Evolutionary conservation across 768 basidiomycete genomes (phyloP).

Genomic region (Panellus pusillus): DNA sequence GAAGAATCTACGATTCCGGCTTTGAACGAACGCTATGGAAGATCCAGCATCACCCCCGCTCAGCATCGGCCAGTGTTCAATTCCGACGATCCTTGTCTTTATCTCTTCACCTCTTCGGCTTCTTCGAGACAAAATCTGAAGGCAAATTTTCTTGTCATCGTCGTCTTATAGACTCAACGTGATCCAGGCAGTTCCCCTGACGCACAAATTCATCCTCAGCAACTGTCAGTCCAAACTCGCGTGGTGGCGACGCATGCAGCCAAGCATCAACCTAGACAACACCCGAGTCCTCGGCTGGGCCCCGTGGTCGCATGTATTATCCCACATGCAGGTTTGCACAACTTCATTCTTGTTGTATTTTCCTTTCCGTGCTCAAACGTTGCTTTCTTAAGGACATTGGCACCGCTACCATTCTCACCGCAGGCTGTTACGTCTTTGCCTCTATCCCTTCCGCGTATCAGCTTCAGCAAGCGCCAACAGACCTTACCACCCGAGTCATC

Average conservation of each 20-base stretch:
- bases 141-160: background rate
- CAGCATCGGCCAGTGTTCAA: background rate
- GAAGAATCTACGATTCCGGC: slow-evolving; percentile 9
- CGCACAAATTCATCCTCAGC: slow-evolving; percentile 3
- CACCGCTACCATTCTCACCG: slow-evolving; percentile 9
- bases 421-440: slow-evolving; percentile 21
- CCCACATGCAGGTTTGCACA: slow-evolving; percentile 10
- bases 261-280: background rate
- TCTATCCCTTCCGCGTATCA: slow-evolving; percentile 11
- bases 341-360: background rate
- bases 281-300: slow-evolving; percentile 21
- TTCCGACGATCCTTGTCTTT: slow-evolving; percentile 3
- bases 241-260: slow-evolving; percentile 11
- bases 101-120: slow-evolving; percentile 16
- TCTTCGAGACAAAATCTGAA: slow-evolving; percentile 8
- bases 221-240: slow-evolving; percentile 15
- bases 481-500: slow-evolving; percentile 1
- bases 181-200: slow-evolving; percentile 12
- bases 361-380: background rate
- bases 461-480: background rate
- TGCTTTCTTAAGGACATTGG: slow-evolving; percentile 11
- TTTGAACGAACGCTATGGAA: slow-evolving; percentile 2
- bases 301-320: slow-evolving; percentile 19
- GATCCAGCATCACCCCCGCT: no score
- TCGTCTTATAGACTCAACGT: background rate